Evolutionary conservation across 441 rosid genomes (phyloP).

Genomic region (Syzygium syzygioides): DNA sequence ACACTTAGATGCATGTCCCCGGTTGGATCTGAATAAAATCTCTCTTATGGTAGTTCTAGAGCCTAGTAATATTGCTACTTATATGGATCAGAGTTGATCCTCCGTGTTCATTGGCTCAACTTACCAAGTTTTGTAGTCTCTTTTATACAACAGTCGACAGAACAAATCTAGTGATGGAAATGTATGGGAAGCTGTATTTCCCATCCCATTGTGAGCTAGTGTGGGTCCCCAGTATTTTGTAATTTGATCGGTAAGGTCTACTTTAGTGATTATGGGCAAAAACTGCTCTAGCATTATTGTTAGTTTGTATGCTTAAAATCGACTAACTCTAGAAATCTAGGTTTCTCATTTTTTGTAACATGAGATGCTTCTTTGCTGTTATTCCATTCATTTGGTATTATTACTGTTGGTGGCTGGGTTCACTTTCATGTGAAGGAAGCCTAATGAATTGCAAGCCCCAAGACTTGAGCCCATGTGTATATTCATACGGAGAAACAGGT

Average conservation of each 20-base stretch:
- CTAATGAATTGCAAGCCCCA: too few species aligned
- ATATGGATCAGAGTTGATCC: too few species aligned
- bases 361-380: too few species aligned
- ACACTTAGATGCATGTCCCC: rapidly evolving
- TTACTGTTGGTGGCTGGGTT: too few species aligned
- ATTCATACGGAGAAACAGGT: too few species aligned
- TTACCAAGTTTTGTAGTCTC: too few species aligned
- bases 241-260: not conserved
- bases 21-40: not conserved
- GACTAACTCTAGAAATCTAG: not conserved
- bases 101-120: too few species aligned
- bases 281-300: not conserved
- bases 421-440: too few species aligned
- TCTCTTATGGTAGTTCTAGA: too few species aligned
- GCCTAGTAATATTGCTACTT: too few species aligned
- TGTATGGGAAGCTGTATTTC: not conserved
- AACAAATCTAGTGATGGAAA: not conserved
- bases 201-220: not conserved
- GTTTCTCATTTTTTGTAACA: not conserved
- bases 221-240: not conserved
- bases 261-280: not conserved
- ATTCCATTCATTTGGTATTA: too few species aligned
- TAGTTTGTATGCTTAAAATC: not conserved
- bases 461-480: too few species aligned
- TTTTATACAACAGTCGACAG: not conserved